Evolutionary conservation across 1,284 basidiomycete genomes (phyloP).

Genomic region (Sutorius eximius): DNA sequence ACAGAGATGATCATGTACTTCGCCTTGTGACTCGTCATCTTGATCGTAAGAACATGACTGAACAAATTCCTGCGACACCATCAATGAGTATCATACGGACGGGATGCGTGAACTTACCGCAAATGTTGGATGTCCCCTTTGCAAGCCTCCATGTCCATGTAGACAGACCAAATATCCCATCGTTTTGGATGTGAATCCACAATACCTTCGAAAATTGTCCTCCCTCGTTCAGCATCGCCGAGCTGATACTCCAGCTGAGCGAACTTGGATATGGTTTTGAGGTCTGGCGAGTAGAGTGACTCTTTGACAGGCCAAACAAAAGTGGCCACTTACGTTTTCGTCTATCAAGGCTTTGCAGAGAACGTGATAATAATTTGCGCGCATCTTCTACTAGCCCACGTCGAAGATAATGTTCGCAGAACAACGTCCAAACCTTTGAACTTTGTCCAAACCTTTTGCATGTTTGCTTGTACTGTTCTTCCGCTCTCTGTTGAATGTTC

Average conservation of each 20-base stretch:
- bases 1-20: constrained; percentile 56
- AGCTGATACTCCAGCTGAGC: constrained; percentile 94
- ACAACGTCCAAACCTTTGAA: constrained; percentile 91
- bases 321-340: constrained; percentile 75
- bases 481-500: constrained; percentile 62
- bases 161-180: constrained; percentile 95
- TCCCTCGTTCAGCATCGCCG: constrained; percentile 92
- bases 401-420: constrained; percentile 79
- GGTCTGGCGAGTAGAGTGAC: constrained; percentile 52
- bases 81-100: constrained; percentile 10
- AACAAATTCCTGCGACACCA: constrained; percentile 67
- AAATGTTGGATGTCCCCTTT: constrained; percentile 76
- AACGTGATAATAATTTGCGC: constrained; percentile 84
- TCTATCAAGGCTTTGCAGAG: constrained; percentile 92
- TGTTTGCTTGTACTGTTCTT: constrained; percentile 82
- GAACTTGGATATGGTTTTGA: constrained; percentile 93
- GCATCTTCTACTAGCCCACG: constrained; percentile 76
- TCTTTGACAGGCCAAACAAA: constrained; percentile 1
- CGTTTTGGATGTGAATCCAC: constrained; percentile 92
- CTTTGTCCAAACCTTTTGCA: constrained; percentile 92
- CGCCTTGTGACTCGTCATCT: constrained; percentile 93
- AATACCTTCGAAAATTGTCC: constrained; percentile 96
- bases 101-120: constrained; percentile 45
- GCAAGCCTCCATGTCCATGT: constrained; percentile 92
- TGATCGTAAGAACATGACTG: constrained; percentile 76